Percentiles rank a stretch among this genome's conserved stretches.
phyloP scores from a whole-genome alignment of 1,284 basidiomycete species.

The Athelia psychrophila region DNA sequence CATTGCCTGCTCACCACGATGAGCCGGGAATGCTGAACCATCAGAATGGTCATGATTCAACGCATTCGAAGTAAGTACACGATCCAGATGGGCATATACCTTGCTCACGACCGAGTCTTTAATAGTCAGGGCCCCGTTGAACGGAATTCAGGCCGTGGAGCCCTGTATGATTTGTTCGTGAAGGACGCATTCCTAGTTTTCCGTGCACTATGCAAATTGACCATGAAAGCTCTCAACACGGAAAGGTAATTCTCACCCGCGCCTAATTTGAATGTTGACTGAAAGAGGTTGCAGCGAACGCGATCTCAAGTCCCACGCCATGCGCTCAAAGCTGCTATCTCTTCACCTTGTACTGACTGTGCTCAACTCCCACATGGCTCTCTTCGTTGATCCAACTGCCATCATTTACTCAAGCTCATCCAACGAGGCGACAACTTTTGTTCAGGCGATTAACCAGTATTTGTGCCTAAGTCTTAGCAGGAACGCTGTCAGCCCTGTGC shows the following conservation, averaged over 20 bases:
- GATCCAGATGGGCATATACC: no score
- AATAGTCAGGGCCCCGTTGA: no score
- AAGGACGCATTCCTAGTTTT: slow-evolving; percentile 98
- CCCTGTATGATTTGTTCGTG: slow-evolving; percentile 81
- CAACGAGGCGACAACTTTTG: slow-evolving; percentile 83
- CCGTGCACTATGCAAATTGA: slow-evolving; percentile 91
- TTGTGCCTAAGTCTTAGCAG: slow-evolving; percentile 91
- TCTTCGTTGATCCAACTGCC: slow-evolving; percentile 84
- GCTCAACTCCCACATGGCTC: slow-evolving; percentile 84
- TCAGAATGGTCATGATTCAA: neutral
- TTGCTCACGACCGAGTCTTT: no score
- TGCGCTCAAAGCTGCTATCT: slow-evolving; percentile 93
- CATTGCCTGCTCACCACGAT: neutral
- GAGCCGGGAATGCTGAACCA: slow-evolving; percentile 3
- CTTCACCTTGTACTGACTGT: slow-evolving; percentile 93
- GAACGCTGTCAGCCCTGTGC: slow-evolving; percentile 94
- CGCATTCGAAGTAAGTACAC: neutral
- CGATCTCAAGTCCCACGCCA: slow-evolving; percentile 91
- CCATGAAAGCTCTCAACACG: slow-evolving; percentile 93
- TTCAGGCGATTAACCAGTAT: slow-evolving; percentile 93
- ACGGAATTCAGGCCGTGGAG: slow-evolving; percentile 32
- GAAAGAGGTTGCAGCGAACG: slow-evolving; percentile 62
- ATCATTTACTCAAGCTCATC: slow-evolving; percentile 88
- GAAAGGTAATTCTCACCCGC: slow-evolving; percentile 63
- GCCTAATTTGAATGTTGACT: neutral